A percentile compares a stretch with the other conserved stretches of the same genome.
Evolutionary conservation across 2,329 filamentous ascomycete species (phyloP).

Genomic region (Apiospora arundinis): DNA sequence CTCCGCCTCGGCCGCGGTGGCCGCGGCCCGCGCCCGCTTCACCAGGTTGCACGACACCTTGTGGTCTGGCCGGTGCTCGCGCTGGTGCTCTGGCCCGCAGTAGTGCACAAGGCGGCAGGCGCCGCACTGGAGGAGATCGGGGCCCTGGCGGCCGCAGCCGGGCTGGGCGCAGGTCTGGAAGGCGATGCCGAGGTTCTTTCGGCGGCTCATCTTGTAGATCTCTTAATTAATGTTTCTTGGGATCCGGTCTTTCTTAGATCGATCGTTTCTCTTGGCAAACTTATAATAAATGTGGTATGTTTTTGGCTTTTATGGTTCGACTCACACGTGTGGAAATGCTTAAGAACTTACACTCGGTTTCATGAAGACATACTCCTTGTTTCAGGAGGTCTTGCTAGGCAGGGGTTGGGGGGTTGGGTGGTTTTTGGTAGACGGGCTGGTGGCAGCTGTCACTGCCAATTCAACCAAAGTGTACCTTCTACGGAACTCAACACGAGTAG

Average conservation of each 20-base stretch:
- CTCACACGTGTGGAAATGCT: neutral
- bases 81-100: constrained; percentile 31
- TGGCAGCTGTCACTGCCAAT: neutral
- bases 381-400: neutral
- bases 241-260: neutral
- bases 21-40: constrained; percentile 23
- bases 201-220: constrained; percentile 23
- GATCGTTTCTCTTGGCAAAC: neutral
- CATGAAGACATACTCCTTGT: neutral
- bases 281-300: neutral
- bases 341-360: constrained; percentile 5
- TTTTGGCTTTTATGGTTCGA: neutral
- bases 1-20: constrained; percentile 23
- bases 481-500: neutral
- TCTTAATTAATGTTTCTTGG: neutral
- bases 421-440: neutral
- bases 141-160: constrained; percentile 22
- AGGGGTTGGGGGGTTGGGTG: neutral
- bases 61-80: constrained; percentile 27
- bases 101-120: constrained; percentile 29
- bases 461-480: neutral
- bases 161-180: constrained; percentile 27
- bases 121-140: constrained; percentile 28
- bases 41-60: constrained; percentile 30
- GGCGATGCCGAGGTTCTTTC: constrained; percentile 29